Conservation (phyloP, 2,329 filamentous ascomycete genomes). For the Aureobasidium musti region DNA sequence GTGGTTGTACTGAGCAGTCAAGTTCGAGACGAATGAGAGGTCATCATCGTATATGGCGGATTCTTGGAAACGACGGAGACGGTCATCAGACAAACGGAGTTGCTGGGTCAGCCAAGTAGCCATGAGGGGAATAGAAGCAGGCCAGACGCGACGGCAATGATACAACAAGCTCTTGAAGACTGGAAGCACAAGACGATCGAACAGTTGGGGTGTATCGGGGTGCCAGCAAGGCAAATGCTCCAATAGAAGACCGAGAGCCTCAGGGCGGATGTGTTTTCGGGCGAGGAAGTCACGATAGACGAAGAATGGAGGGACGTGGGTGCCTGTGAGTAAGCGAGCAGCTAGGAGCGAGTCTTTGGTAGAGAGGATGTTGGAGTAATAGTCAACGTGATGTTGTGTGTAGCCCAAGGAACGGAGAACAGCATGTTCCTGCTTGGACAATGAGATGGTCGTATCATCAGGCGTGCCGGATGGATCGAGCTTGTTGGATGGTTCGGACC, state of each 20-base stretch:
- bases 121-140: constrained; percentile 44
- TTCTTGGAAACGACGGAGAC: not conserved
- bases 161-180: constrained; percentile 53
- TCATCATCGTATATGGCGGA: not conserved
- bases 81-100: not conserved
- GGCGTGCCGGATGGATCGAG: not conserved
- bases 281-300: constrained; percentile 52
- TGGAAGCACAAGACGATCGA: constrained; percentile 37
- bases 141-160: constrained; percentile 55
- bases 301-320: constrained; percentile 39
- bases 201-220: not conserved
- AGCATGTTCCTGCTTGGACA: not conserved
- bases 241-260: constrained; percentile 49
- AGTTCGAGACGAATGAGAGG: not conserved
- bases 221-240: constrained; percentile 32
- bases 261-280: constrained; percentile 45
- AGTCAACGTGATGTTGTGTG: constrained; percentile 34
- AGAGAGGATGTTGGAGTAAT: constrained; percentile 36
- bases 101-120: constrained; percentile 22
- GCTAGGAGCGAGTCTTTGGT: constrained; percentile 33
- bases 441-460: not conserved
- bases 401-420: constrained; percentile 33
- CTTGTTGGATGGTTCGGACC: not conserved
- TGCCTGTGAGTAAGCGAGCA: constrained; percentile 31
- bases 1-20: constrained; percentile 43